Evolutionary conservation across 345 rosid genomes (phyloP), one percentile per base, ranked within the genome.

Genomic region (Syzygium oleosum): DNA sequence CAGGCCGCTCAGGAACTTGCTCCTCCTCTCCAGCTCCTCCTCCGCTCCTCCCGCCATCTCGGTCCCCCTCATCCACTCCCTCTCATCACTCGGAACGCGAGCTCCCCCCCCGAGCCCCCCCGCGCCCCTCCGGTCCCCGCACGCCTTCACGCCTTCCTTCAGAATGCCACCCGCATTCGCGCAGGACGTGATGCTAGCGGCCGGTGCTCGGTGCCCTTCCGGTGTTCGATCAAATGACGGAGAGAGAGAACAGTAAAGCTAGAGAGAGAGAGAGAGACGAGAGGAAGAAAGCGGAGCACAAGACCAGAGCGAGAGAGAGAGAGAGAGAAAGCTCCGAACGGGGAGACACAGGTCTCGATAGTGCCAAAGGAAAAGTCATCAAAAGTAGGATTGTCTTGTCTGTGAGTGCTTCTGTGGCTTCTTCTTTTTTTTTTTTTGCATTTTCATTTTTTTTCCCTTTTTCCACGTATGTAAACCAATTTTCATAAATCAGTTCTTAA

Each of bases 11-110:
- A 98, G 89, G 91, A 94, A 96, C 93, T 93, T 94, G 95, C 98
- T 98, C 87, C 99, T 88, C 89, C 99, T 93, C 97, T 96, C 99
- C 79, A 98, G 88, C 88, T 98, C 99, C 93, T 91, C 87, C 90
- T 95, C 98, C 49, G 97, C 98, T 73, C 95, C 95, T 61, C 49
- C 89, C 84, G 86, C 86, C 59, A 56, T 56, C 3, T 85, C 29
- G 23, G 51, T 29, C 86, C 58, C 49, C 29, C 86, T 52, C 61
- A 58, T 46, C 49, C 49, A 55, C 46, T 31, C 34, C 9, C 63
- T 84, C 86, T 41, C 87, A 58, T 63, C 4, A 51, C 68, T 63
- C 87, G 49, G 6, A 3, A 19, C 49, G 49, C 10, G 15, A 43
- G 46, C 6, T 5, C 14, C 46, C 79, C 68, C 31, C 68, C 38